Evolutionary conservation across 495 filamentous ascomycete species (phyloP), one percentile per base, ranked within the genome.

Genomic region (Penicillium egyptiacum): DNA sequence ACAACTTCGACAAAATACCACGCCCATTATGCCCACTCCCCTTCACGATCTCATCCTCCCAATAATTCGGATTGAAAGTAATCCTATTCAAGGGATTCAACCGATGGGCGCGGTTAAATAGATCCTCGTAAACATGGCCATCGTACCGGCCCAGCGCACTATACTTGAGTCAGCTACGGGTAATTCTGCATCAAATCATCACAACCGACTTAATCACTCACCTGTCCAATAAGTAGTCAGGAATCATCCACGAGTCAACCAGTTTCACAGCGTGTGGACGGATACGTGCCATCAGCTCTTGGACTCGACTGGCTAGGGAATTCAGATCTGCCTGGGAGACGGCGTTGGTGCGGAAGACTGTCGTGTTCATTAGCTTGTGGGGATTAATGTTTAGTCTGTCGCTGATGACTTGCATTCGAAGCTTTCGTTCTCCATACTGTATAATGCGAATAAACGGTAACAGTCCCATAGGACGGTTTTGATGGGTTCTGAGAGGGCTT

Each of bases 41-140:
- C 57, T 72, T 73, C n/a, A 80, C 64, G 59, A 81, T 74, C 60
- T 81, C 77, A 50, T 78, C 76, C 41, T 73, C 74, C 75, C 69
- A 74, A 62, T 76, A 80, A 59, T 79, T 68, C 4, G 70, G 70
- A 55, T 81, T 79, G 60, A 80, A 76, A 0, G 75, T 80, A 16
- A 73, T 61, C 56, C 57, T 54, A 52, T 80, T 79, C 51, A 81
- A 58, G 4, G 77, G 76, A 55, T 81, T 80, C 53, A 75, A 53
- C 25, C 74, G 63, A 63, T 81, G 77, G 4, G 75, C 76, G 5
- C 72, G 58, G 39, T 78, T 70, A 57, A 69, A 80, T 22, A 81
- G 59, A 50, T 81, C 76, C 55, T 80, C 77, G 54, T 81, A 81
- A 8, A 79, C 77, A 28, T 68, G 72, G 1, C 78, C 78, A 59